Base-by-base conservation (phyloP, 768 basidiomycete species). In the Kwoniella dejecticola region DNA sequence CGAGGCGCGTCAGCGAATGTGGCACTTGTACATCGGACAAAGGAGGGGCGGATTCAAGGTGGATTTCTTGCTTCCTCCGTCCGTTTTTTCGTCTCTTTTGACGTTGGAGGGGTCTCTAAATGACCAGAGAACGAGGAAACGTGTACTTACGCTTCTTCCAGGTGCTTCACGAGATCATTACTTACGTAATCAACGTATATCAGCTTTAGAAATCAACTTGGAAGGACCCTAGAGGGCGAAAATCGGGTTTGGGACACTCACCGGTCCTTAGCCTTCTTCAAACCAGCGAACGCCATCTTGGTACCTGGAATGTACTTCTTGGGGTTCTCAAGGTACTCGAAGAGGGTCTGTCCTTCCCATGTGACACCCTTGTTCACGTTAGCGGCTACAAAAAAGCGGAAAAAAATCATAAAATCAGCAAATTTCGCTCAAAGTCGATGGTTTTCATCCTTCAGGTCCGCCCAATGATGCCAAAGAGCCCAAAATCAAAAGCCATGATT, bases 181-280 rank as follows among this genome's bases (percentile, higher is more conserved):
- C 33, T 36, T 36, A 36, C 33, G 33, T 36, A 36, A 36, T 36
- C 7, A 36, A 36, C 33, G 33, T 7, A 7, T 7, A 36, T 36
- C 33, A 36, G 33, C 33, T 36, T 36, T 7, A 36, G 33, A 36
- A 36, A 7, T 15, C 33, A 36, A 36, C 33, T 36, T n/a, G n/a
- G 33, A 36, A 36, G 15, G 33, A 15, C 7, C 33, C 15, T 7
- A 36, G 15, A 36, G 33, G 33, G 7, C 33, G 15, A 36, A 36
- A 36, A 15, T 7, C 7, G 7, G 33, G 15, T 7, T 36, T 36
- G 33, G 33, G 33, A 15, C 7, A 15, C 33, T 36, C 33, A 36
- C 82, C 94, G 88, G 80, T 97, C 94, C 85, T 93, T 91, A 10
- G 91, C 91, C 86, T 97, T 98, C 88, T 97, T 98, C 79, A 98